These are phyloP conservation scores for Pleurotus salmoneostramineus DNA, from an alignment of 768 basidiomycete genomes.

Conservation along the genomic window DNA sequence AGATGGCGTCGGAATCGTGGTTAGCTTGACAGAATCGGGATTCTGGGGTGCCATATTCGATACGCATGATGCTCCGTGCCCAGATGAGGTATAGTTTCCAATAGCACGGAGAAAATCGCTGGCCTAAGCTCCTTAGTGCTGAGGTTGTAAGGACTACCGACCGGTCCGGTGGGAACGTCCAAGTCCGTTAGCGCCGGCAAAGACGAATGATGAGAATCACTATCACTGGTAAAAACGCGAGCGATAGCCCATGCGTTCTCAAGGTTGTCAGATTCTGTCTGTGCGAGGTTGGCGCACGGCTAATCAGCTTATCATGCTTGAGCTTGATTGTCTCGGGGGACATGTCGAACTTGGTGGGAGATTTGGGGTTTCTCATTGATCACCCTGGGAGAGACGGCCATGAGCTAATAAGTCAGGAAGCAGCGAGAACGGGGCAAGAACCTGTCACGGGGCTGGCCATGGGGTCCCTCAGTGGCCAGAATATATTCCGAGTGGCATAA, in stretches of 20 bases:
- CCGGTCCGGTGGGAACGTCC: not conserved
- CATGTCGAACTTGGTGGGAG: not conserved
- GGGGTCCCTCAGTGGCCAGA: not conserved
- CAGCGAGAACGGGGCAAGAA: not conserved
- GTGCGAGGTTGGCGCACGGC: not conserved
- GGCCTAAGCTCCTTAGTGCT: no score
- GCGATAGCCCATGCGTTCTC: not conserved
- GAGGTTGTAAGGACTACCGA: not conserved
- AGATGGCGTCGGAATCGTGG: not conserved
- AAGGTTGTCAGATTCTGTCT: not conserved
- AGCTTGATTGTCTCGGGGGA: not conserved
- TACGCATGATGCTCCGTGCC: not conserved
- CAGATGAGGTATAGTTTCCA: not conserved
- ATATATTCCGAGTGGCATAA: not conserved
- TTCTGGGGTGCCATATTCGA: no score
- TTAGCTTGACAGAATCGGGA: not conserved
- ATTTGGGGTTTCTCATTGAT: not conserved
- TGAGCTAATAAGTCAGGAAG: not conserved
- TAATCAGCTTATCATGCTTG: not conserved
- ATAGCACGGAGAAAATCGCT: not conserved
- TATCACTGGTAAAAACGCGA: no score
- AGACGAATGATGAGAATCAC: not conserved
- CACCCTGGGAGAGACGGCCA: not conserved
- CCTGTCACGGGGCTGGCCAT: conserved; percentile 2
- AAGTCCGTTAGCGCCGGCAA: not conserved